A percentile compares a stretch with the other conserved stretches of the same genome.
phyloP scores from a whole-genome alignment of 2,329 filamentous ascomycete species.

The Harringtonia aguacate region DNA sequence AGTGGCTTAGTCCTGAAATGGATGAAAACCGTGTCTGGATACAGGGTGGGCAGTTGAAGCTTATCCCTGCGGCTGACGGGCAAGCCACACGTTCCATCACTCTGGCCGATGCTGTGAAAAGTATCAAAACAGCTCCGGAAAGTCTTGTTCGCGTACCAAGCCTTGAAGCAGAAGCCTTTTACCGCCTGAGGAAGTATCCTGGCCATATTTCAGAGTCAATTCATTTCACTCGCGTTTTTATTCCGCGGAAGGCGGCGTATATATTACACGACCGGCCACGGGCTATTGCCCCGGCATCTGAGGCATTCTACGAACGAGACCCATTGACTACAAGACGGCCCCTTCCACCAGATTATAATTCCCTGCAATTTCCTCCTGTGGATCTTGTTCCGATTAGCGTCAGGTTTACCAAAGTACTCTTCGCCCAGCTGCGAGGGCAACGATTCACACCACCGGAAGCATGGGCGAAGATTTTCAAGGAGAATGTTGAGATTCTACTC shows the following conservation, averaged over 20 bases:
- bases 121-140: slow-evolving; percentile 44
- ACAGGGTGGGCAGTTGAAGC: slow-evolving; percentile 43
- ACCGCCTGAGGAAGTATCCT: slow-evolving; percentile 77
- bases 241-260: slow-evolving; percentile 75
- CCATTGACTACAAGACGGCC: slow-evolving; percentile 63
- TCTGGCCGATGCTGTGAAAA: slow-evolving; percentile 51
- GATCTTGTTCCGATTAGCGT: slow-evolving; percentile 74
- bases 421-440: slow-evolving; percentile 82
- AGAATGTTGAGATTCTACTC: background rate
- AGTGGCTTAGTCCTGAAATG: slow-evolving; percentile 86
- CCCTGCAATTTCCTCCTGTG: slow-evolving; percentile 50
- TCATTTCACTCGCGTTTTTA: slow-evolving; percentile 62
- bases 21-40: slow-evolving; percentile 88
- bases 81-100: slow-evolving; percentile 29
- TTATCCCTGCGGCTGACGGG: slow-evolving; percentile 3
- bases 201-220: slow-evolving; percentile 59
- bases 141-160: slow-evolving; percentile 59
- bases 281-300: slow-evolving; percentile 71
- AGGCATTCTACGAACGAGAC: slow-evolving; percentile 88
- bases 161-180: slow-evolving; percentile 84
- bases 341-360: slow-evolving; percentile 27
- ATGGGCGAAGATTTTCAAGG: slow-evolving; percentile 29
- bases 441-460: slow-evolving; percentile 56
- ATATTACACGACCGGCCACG: slow-evolving; percentile 66
- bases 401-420: slow-evolving; percentile 79